Conservation (phyloP, 768 basidiomycete species). For the Baorangia bicolor region DNA sequence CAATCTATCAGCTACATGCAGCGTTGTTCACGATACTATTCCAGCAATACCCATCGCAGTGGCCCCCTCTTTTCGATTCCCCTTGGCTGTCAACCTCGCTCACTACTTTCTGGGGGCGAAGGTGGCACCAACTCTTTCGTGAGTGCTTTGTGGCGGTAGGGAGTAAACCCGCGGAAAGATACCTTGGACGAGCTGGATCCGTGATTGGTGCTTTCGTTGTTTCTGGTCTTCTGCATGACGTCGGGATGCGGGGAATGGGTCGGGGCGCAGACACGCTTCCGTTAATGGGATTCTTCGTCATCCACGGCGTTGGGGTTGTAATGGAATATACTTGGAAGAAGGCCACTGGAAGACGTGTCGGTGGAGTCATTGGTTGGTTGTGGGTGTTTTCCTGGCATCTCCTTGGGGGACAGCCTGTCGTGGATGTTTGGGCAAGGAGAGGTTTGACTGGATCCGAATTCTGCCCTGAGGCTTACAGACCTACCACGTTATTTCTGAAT, state of each 20-base stretch:
- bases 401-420: slow-evolving; percentile 45
- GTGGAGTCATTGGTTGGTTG: slow-evolving; percentile 47
- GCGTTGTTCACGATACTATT: slow-evolving; percentile 47
- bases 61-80: slow-evolving; percentile 61
- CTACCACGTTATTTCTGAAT: slow-evolving; percentile 12
- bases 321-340: slow-evolving; percentile 49
- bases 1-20: slow-evolving; percentile 41
- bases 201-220: slow-evolving; percentile 58
- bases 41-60: slow-evolving; percentile 47
- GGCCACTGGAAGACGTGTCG: slow-evolving; percentile 44
- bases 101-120: slow-evolving; percentile 56
- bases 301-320: slow-evolving; percentile 52
- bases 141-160: slow-evolving; percentile 56
- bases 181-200: slow-evolving; percentile 48
- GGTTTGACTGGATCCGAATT: slow-evolving; percentile 20
- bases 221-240: slow-evolving; percentile 60
- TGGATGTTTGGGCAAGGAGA: slow-evolving; percentile 40
- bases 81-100: slow-evolving; percentile 62
- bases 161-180: slow-evolving; percentile 38
- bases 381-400: slow-evolving; percentile 54
- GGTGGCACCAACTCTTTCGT: slow-evolving; percentile 73
- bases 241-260: slow-evolving; percentile 59
- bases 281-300: slow-evolving; percentile 53
- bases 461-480: slow-evolving; percentile 18
- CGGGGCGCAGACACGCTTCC: slow-evolving; percentile 44